These are phyloP conservation scores for Blastocrithidia nonstop DNA, from an alignment of 208 protist species.

Conservation along the genomic window DNA sequence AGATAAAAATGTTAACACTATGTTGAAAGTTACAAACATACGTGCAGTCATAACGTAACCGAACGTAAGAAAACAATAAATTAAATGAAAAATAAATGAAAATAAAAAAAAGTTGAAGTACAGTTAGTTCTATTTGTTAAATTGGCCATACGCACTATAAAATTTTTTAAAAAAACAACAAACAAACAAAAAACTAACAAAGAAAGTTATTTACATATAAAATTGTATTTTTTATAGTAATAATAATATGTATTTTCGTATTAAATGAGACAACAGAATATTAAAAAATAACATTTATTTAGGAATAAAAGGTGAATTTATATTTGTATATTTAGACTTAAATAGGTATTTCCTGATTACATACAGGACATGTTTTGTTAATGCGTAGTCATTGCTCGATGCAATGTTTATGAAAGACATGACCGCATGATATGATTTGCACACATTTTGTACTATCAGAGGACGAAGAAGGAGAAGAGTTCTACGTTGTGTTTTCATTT, in stretches of 20 bases:
- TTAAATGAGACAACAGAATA: neutral
- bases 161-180: too few species aligned
- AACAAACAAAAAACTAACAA: slow-evolving; percentile 4
- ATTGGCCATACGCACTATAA: too few species aligned
- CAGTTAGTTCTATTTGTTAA: neutral
- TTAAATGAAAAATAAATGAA: neutral
- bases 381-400: slow-evolving; percentile 39
- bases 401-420: slow-evolving; percentile 59
- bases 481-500: too few species aligned
- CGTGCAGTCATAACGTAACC: too few species aligned
- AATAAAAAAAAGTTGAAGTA: neutral
- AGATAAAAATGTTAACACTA: too few species aligned
- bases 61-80: slow-evolving; percentile 2
- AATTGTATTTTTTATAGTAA: neutral
- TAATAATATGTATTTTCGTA: neutral
- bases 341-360: slow-evolving; percentile 38
- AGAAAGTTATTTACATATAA: neutral
- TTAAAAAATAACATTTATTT: neutral
- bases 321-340: too few species aligned
- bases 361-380: slow-evolving; percentile 64
- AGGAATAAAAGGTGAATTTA: too few species aligned
- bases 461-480: too few species aligned
- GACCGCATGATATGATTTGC: slow-evolving; percentile 31
- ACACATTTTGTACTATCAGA: too few species aligned
- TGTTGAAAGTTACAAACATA: too few species aligned